Conservation (phyloP, 2,329 filamentous ascomycete species). For the Nemania abortiva region DNA sequence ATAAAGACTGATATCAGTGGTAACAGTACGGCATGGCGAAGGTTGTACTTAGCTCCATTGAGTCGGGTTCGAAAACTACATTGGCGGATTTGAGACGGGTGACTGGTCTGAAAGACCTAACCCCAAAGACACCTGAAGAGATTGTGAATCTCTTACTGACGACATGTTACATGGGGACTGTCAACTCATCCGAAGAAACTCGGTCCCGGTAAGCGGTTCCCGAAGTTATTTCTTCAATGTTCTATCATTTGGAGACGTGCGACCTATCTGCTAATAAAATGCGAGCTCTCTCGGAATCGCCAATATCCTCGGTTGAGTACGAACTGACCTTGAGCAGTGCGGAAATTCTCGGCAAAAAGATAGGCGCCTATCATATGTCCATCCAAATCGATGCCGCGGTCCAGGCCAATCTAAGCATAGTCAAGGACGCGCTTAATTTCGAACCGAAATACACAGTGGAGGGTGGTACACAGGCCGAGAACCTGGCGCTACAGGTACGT, state of each 20-base stretch:
- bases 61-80: slow-evolving; percentile 27
- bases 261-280: too few species aligned
- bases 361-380: slow-evolving; percentile 30
- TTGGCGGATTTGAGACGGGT: slow-evolving; percentile 35
- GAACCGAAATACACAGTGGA: slow-evolving; percentile 33
- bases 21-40: slow-evolving; percentile 40
- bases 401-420: slow-evolving; percentile 27
- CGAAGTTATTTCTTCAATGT: too few species aligned
- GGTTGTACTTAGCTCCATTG: slow-evolving; percentile 30
- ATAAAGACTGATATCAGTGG: too few species aligned
- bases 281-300: too few species aligned
- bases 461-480: slow-evolving; percentile 34
- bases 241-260: too few species aligned
- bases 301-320: too few species aligned
- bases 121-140: slow-evolving; percentile 32
- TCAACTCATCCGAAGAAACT: slow-evolving; percentile 39
- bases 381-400: slow-evolving; percentile 29
- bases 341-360: slow-evolving; percentile 23
- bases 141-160: slow-evolving; percentile 35
- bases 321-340: too few species aligned
- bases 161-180: slow-evolving; percentile 33
- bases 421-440: slow-evolving; percentile 30
- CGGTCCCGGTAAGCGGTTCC: too few species aligned
- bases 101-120: slow-evolving; percentile 27
- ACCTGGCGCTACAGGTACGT: slow-evolving; percentile 33